phyloP scores from a whole-genome alignment of 2,329 filamentous ascomycete genomes.

The Cordyceps pruinosa region DNA sequence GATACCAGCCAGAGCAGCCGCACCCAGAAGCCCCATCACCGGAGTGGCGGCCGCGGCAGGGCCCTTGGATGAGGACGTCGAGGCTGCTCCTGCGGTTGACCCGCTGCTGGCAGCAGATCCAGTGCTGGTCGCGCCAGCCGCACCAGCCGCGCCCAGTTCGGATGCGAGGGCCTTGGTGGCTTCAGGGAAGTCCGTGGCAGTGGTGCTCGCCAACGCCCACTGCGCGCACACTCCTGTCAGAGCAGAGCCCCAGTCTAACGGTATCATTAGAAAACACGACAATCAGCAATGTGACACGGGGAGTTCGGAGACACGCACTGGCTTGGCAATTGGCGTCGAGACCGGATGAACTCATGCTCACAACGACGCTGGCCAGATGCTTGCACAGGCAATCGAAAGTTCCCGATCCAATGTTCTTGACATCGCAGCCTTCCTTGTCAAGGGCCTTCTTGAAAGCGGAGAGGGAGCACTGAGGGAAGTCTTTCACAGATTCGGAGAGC shows the following conservation, averaged over 20 bases:
- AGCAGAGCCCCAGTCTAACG: background rate
- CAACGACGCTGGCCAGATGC: constrained; percentile 3
- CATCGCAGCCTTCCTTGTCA: constrained; percentile 9
- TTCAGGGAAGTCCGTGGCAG: background rate
- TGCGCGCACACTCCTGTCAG: background rate
- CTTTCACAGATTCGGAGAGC: constrained; percentile 3
- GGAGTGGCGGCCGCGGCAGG: constrained; percentile 8
- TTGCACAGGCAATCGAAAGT: constrained; percentile 9
- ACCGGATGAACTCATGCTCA: background rate
- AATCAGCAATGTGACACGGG: too few relatives aligned
- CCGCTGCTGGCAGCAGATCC: constrained; percentile 1
- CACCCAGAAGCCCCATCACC: constrained; percentile 6
- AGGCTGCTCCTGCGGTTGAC: constrained; percentile 4
- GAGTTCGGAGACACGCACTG: background rate
- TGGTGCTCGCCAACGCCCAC: constrained; percentile 2
- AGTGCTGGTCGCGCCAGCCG: background rate
- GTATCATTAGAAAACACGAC: background rate
- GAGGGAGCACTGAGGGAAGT: constrained; percentile 6
- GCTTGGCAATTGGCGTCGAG: constrained; percentile 7
- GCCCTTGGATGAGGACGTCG: constrained; percentile 3
- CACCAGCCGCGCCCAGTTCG: constrained; percentile 1
- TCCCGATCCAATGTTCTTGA: background rate
- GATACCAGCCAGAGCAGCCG: constrained; percentile 5
- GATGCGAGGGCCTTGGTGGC: constrained; percentile 11
- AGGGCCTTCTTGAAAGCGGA: constrained; percentile 4